Evolutionary conservation across 1,284 basidiomycete species (phyloP), one percentile per base, ranked within the genome.

Genomic region (Erythrobasidium hasegawianum): DNA sequence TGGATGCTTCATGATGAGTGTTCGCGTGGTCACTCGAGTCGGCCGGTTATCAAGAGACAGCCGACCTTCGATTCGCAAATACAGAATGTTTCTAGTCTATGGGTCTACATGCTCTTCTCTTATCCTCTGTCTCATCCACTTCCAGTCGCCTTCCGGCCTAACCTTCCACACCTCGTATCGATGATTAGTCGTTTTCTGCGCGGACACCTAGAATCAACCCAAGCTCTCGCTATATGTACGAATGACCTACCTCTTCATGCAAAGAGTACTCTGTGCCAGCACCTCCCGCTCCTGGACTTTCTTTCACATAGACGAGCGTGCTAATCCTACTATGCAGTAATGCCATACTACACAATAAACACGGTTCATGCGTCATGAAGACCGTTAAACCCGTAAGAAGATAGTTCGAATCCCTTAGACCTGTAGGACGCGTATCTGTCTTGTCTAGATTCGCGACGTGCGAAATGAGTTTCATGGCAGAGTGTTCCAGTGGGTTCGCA

Each of bases 341-440:
- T 1, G 91, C 90, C 94, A 97, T 97, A 71, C 86, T 84, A 76
- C 94, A 97, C 88, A 96, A 91, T 65, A 96, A 83, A 73, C 94
- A 97, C 1, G 94, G 93, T 73, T 97, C 93, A 77, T 97, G 93
- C 1, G 90, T 90, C 57, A 85, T 84, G 79, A 96, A 96, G 22
- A 96, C 80, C 1, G 86, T 85, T 26, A 86, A 82, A 0, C 85
- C 84, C 0, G 90, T 96, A 41, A 96, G 81, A 33, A 96, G 85
- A 77, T 96, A 97, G 75, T 67, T 54, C 26, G 56, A 52, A 2
- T 49, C 57, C 50, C 39, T 65, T 55, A 41, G 62, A 54, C 52
- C 20, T 16, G 11, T n/a, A 22, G 57, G 57, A 16, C 68, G 64
- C 1, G 50, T 24, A 55, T 68, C 29, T 57, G 49, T 22, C 65